phyloP scores from a whole-genome alignment of 2,329 filamentous ascomycete species.

The Aureobasidium leucospermi region DNA sequence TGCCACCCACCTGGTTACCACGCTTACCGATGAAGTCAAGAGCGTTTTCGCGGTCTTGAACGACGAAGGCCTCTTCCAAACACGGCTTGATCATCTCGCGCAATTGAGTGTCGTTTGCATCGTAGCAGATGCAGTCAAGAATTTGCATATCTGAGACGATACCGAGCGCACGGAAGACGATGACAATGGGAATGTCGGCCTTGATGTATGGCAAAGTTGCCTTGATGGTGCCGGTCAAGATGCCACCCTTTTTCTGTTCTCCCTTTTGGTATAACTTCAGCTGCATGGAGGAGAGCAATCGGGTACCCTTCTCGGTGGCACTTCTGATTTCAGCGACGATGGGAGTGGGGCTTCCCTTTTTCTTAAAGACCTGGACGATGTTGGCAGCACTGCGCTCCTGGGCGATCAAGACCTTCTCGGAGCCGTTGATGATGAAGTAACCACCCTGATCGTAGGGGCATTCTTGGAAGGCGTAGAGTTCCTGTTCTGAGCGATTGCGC shows the following conservation, averaged over 20 bases:
- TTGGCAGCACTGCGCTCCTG: slow-evolving; percentile 97
- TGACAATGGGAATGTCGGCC: slow-evolving; percentile 82
- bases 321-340: slow-evolving; percentile 95
- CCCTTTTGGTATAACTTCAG: slow-evolving; percentile 87
- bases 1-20: slow-evolving; percentile 67
- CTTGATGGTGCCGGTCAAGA: slow-evolving; percentile 77
- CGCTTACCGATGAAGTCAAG: slow-evolving; percentile 94
- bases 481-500: slow-evolving; percentile 73
- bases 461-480: slow-evolving; percentile 86
- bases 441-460: slow-evolving; percentile 97
- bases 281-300: slow-evolving; percentile 85
- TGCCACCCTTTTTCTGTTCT: slow-evolving; percentile 64
- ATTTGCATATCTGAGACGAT: slow-evolving; percentile 98
- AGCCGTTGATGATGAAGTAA: slow-evolving; percentile 99
- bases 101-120: slow-evolving; percentile 92
- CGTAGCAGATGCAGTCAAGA: slow-evolving; percentile 94
- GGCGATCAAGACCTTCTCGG: slow-evolving; percentile 95
- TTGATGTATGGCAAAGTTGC: slow-evolving; percentile 92
- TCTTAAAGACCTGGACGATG: slow-evolving; percentile 98
- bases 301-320: slow-evolving; percentile 90
- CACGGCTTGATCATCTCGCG: slow-evolving; percentile 95
- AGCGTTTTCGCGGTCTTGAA: slow-evolving; percentile 90
- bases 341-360: slow-evolving; percentile 87
- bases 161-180: slow-evolving; percentile 91
- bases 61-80: slow-evolving; percentile 92